Conservation (phyloP, 768 basidiomycete genomes). For the Boletus pseudopeckii region DNA sequence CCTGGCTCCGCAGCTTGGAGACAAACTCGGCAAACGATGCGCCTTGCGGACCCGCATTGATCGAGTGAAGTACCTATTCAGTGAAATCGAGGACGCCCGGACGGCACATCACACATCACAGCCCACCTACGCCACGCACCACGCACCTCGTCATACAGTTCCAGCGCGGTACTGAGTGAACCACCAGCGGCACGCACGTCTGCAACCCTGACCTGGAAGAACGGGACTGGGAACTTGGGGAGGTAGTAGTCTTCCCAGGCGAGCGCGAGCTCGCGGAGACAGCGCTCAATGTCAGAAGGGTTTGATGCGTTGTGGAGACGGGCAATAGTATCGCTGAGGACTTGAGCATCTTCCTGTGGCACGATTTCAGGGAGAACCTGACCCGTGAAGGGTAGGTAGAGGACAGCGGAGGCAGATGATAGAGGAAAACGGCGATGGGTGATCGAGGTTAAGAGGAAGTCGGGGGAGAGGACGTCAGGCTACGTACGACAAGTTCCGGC, state of each 20-base stretch:
- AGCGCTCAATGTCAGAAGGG: constrained; percentile 18
- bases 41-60: constrained; percentile 13
- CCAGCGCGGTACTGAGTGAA: constrained; percentile 29
- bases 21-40: constrained; percentile 26
- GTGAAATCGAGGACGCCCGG: neutral
- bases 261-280: constrained; percentile 26
- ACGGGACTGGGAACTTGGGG: constrained; percentile 29
- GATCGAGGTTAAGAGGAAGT: neutral
- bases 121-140: too few species aligned
- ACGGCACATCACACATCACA: neutral
- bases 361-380: constrained; percentile 24
- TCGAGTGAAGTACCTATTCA: constrained; percentile 22
- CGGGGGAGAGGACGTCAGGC: neutral
- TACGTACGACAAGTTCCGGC: constrained; percentile 28
- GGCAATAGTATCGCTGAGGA: constrained; percentile 16
- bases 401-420: neutral
- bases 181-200: constrained; percentile 31
- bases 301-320: constrained; percentile 17
- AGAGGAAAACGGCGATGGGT: neutral
- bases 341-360: constrained; percentile 19
- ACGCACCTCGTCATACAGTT: constrained; percentile 31
- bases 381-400: neutral
- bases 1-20: constrained; percentile 20
- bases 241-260: constrained; percentile 33
- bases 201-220: constrained; percentile 32